Evolutionary conservation across 768 basidiomycete species (phyloP).

Genomic region (Boletellus ananiceps): DNA sequence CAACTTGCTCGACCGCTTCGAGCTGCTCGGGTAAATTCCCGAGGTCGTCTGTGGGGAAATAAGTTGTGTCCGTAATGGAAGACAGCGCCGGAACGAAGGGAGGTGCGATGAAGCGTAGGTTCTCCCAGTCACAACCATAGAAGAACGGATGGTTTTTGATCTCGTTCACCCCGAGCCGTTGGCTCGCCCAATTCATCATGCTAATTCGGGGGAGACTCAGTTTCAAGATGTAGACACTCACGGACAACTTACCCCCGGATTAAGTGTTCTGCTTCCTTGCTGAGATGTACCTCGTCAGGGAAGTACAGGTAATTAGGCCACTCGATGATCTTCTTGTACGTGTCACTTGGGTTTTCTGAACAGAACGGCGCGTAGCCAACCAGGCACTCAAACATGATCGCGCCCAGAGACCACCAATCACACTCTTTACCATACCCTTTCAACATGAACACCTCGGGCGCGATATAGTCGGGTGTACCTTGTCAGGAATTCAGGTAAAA

Average conservation of each 20-base stretch:
- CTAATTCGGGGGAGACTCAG: constrained; percentile 34
- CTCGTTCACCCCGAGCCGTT: constrained; percentile 73
- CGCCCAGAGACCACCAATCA: constrained; percentile 99
- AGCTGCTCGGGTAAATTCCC: constrained; percentile 61
- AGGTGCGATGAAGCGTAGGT: constrained; percentile 88
- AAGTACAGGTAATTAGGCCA: constrained; percentile 91
- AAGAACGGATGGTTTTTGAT: constrained; percentile 94
- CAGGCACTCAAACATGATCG: constrained; percentile 98
- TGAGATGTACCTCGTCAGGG: constrained; percentile 93
- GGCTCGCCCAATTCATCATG: constrained; percentile 81
- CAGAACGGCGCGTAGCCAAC: constrained; percentile 99
- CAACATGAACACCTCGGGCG: constrained; percentile 95
- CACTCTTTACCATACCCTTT: constrained; percentile 98
- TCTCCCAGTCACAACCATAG: constrained; percentile 90
- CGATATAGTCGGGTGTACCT: constrained; percentile 61
- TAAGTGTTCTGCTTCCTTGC: constrained; percentile 86
- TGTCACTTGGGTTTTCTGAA: constrained; percentile 93
- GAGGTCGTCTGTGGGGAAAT: constrained; percentile 95
- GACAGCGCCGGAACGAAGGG: constrained; percentile 93
- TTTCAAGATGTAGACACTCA: background rate
- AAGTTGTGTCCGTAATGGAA: constrained; percentile 89
- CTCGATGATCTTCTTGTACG: constrained; percentile 97
- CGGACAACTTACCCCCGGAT: constrained; percentile 62
- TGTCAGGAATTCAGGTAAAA: constrained; percentile 2
- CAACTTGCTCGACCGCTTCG: constrained; percentile 55